These are phyloP conservation scores for Coemansia sp. DNA, from an alignment of 192 early-diverging fungal genomes.

Conservation along the genomic window DNA sequence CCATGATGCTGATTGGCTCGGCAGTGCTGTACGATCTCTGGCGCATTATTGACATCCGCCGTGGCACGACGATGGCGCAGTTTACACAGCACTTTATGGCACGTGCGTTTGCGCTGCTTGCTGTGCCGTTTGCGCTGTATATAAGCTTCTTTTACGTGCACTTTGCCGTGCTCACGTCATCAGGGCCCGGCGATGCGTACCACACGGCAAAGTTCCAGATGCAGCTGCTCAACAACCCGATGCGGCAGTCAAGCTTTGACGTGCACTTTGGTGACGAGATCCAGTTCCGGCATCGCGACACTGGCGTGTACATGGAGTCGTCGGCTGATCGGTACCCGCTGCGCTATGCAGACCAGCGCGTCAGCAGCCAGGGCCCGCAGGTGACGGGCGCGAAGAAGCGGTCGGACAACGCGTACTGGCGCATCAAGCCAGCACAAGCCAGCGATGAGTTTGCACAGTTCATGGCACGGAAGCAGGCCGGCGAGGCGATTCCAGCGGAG, in stretches of 20 bases:
- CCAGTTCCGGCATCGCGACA: conserved; percentile 75
- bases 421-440: conserved; percentile 53
- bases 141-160: conserved; percentile 92
- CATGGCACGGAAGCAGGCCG: conserved; percentile 22
- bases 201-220: conserved; percentile 91
- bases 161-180: conserved; percentile 82
- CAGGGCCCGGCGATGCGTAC: conserved; percentile 93
- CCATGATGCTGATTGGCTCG: conserved; percentile 78
- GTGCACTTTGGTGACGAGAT: conserved; percentile 82
- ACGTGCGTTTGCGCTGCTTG: conserved; percentile 82
- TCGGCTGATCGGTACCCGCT: conserved; percentile 77
- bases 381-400: conserved; percentile 66
- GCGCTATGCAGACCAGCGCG: conserved; percentile 86
- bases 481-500: conserved; percentile 25
- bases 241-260: conserved; percentile 65
- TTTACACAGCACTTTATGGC: conserved; percentile 84
- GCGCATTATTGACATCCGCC: conserved; percentile 83
- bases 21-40: conserved; percentile 88
- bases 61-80: conserved; percentile 68
- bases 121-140: conserved; percentile 80
- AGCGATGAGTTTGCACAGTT: conserved; percentile 24
- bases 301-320: conserved; percentile 78
- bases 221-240: conserved; percentile 77
- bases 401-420: conserved; percentile 69
- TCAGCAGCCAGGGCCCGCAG: conserved; percentile 85